A percentile compares a stretch with the other conserved stretches of the same genome.
These are phyloP conservation scores for Lyophyllum atratum DNA, from an alignment of 768 basidiomycete species.

Conservation along the genomic window DNA sequence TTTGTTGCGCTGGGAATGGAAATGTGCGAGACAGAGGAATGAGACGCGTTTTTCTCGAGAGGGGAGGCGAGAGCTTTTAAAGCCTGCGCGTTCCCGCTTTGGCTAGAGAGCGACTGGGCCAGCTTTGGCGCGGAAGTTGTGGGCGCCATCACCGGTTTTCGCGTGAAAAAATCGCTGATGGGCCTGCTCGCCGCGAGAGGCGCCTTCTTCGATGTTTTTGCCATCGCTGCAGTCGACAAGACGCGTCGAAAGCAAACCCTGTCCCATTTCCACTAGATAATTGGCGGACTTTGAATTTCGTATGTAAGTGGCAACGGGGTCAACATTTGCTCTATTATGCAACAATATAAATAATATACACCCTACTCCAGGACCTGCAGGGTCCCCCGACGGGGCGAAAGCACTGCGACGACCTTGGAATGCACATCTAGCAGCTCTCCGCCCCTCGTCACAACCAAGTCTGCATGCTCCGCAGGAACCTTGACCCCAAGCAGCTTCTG, in stretches of 20 bases:
- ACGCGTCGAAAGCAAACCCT: conserved; percentile 8
- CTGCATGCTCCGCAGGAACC: conserved; percentile 35
- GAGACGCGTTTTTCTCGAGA: conserved; percentile 6
- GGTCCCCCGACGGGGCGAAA: conserved; percentile 42
- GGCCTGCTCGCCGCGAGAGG: conserved; percentile 24
- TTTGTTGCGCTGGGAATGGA: conserved; percentile 7
- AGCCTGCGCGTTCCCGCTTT: conserved; percentile 9
- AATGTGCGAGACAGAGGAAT: conserved; percentile 6
- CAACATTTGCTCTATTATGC: neutral
- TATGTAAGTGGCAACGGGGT: neutral
- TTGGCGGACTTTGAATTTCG: conserved; percentile 10
- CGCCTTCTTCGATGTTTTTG: conserved; percentile 30
- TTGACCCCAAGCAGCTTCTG: conserved; percentile 40
- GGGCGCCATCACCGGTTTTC: conserved; percentile 21
- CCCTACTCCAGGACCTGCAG: conserved; percentile 9
- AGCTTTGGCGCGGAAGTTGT: conserved; percentile 14
- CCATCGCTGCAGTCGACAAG: conserved; percentile 24
- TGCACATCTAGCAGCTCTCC: conserved; percentile 52
- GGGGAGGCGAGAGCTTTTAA: conserved; percentile 2
- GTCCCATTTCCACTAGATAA: neutral
- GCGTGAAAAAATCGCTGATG: conserved; percentile 52
- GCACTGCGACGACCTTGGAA: conserved; percentile 52
- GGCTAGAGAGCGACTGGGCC: conserved; percentile 4
- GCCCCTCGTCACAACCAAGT: conserved; percentile 58
- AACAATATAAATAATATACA: neutral